Evolutionary conservation across 768 basidiomycete species (phyloP), one percentile per base, ranked within the genome.

Genomic region (Lactarius hengduanensis): DNA sequence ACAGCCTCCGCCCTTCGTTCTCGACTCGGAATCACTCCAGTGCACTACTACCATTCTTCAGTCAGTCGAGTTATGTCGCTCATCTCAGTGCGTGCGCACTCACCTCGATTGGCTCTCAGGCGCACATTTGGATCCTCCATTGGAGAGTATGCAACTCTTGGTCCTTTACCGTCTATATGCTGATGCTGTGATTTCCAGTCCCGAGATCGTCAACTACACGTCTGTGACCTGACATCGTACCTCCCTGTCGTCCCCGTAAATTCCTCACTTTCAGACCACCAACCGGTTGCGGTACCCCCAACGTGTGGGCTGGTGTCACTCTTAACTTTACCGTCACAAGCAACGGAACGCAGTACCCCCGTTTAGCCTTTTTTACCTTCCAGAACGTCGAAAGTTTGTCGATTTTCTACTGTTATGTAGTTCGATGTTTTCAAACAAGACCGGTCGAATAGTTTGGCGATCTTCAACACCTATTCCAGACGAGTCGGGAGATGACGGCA

Each of bases 251-350:
- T 26, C 18, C 7, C 54, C 3, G 28, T 40, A 28, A 9, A 34
- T 26, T 22, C n/a, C 10, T 41, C 30, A 41, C 38, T n/a, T 60
- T 8, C 68, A 91, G 89, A 32, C 91, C 91, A 30, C 89, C 90
- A 0, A 83, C 83, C 10, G 83, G 87, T 71, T 92, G 91, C 74
- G 90, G 91, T 18, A 73, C 80, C 4, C 78, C 82, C 28, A 89
- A 90, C 2, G 83, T 86, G 5, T 92, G 91, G 91, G 84, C 88
- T 9, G 90, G 84, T 0, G 80, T 93, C 40, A 88, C 84, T 10
- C 78, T 92, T 36, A 91, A 91, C 73, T 86, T 91, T 70, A 91
- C 91, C 0, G 88, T 88, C 22, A 88, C 89, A 3, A 86, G 84
- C 63, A 92, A 90, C 62, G 91, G 91, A 55, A 89, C 87, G 10